Evolutionary conservation across 768 basidiomycete species (phyloP).

Genomic region (Leccinum incarnatum): DNA sequence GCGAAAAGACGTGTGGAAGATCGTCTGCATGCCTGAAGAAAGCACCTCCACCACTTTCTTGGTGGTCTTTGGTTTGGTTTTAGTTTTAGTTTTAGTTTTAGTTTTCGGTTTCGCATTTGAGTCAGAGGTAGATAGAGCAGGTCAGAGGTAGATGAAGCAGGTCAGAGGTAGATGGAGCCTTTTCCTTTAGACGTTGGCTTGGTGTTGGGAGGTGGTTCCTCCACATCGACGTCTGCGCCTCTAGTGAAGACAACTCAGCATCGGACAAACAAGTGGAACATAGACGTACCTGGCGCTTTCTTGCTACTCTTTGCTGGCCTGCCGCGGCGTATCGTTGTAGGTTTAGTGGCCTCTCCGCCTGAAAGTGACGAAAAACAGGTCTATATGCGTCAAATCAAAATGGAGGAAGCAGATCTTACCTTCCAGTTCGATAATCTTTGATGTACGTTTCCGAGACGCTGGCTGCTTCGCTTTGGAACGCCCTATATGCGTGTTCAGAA

Average conservation of each 20-base stretch:
- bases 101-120: not conserved
- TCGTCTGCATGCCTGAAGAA: constrained; percentile 12
- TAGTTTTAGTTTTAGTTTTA: constrained; percentile 1
- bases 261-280: not conserved
- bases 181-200: constrained; percentile 11
- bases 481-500: constrained; percentile 9
- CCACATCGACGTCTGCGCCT: constrained; percentile 2
- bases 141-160: no score
- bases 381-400: not conserved
- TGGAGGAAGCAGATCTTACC: constrained; percentile 1
- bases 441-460: no score
- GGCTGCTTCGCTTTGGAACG: not conserved
- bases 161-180: not conserved
- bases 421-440: no score
- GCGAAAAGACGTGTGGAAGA: not conserved
- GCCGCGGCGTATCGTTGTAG: constrained; percentile 18
- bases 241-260: not conserved
- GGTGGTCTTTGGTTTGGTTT: not conserved
- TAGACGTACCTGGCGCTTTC: constrained; percentile 8
- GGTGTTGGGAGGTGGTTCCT: not conserved
- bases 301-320: constrained; percentile 12
- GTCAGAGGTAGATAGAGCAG: no score
- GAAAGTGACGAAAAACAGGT: not conserved
- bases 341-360: constrained; percentile 1
- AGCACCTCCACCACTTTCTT: constrained; percentile 8